A percentile compares a stretch with the other conserved stretches of the same genome.
phyloP scores from a whole-genome alignment of 2,329 filamentous ascomycete genomes.

The Cladophialophora chaetospira region DNA sequence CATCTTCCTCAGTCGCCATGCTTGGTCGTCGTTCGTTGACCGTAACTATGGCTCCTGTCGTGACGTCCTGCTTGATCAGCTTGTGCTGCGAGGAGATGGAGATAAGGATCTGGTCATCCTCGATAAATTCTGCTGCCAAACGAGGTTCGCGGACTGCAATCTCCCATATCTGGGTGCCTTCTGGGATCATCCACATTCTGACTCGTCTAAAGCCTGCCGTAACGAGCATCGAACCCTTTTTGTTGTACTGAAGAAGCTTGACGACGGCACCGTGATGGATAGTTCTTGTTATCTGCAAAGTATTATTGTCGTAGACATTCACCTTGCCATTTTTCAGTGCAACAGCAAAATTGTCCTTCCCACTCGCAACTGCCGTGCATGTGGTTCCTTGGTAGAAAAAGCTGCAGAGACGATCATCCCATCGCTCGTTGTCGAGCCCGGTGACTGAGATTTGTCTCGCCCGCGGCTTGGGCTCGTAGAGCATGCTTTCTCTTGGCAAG shows the following conservation, averaged over 20 bases:
- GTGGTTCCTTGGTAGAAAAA: not conserved
- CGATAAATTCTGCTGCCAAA: not conserved
- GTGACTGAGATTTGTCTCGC: no score
- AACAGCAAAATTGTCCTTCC: slow-evolving; percentile 1
- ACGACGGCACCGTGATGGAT: not conserved
- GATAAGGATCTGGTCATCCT: not conserved
- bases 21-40: not conserved
- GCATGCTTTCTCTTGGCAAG: not conserved
- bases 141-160: not conserved
- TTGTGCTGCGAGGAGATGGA: not conserved
- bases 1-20: not conserved
- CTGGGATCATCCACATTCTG: not conserved
- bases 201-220: not conserved
- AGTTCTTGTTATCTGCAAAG: not conserved
- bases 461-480: not conserved
- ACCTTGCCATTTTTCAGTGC: not conserved
- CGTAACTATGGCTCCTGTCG: not conserved
- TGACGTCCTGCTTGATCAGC: not conserved
- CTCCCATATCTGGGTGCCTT: not conserved
- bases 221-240: not conserved
- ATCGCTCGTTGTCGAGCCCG: not conserved
- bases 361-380: not conserved
- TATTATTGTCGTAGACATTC: slow-evolving; percentile 2
- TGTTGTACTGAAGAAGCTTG: not conserved
- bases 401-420: slow-evolving; percentile 6